These are phyloP conservation scores for Rutstroemia sp. DNA, from an alignment of 2,329 filamentous ascomycete species.

Conservation along the genomic window DNA sequence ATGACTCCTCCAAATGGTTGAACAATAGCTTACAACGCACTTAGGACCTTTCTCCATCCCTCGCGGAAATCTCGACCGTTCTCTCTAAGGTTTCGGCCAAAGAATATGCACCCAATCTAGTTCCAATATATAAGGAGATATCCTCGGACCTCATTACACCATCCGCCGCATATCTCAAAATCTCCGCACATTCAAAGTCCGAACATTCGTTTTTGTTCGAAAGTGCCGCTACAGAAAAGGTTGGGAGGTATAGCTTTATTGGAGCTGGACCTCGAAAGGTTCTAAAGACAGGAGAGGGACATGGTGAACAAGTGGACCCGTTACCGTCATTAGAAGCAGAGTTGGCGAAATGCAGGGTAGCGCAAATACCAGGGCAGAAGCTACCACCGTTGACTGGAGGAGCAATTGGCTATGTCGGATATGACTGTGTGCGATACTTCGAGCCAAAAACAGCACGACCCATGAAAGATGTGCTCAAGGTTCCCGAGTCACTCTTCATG, in stretches of 20 bases:
- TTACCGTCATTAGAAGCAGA: conserved; percentile 76
- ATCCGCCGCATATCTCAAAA: conserved; percentile 89
- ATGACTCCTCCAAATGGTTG: conserved; percentile 15
- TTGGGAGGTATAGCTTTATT: conserved; percentile 93
- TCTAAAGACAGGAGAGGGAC: conserved; percentile 78
- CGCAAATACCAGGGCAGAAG: conserved; percentile 72
- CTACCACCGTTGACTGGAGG: conserved; percentile 85
- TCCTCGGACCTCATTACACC: conserved; percentile 91
- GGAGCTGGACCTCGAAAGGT: conserved; percentile 75
- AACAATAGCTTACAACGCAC: conserved; percentile 19
- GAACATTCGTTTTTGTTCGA: conserved; percentile 92
- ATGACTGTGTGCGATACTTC: conserved; percentile 96
- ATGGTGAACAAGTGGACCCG: conserved; percentile 79
- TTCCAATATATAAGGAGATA: conserved; percentile 78
- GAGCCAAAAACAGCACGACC: conserved; percentile 91
- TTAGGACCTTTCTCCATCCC: conserved; percentile 48
- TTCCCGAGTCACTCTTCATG: conserved; percentile 96
- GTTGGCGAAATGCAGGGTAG: conserved; percentile 70
- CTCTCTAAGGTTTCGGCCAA: conserved; percentile 43
- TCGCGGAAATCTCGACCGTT: conserved; percentile 51
- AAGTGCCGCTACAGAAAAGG: conserved; percentile 86
- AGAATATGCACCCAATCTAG: conserved; percentile 60
- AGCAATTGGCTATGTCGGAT: conserved; percentile 93
- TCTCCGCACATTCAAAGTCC: conserved; percentile 66
- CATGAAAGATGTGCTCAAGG: conserved; percentile 78